These are phyloP conservation scores for Rhipidocladum racemiflorum DNA, from an alignment of 176 grass and related monocot species.

Conservation along the genomic window DNA sequence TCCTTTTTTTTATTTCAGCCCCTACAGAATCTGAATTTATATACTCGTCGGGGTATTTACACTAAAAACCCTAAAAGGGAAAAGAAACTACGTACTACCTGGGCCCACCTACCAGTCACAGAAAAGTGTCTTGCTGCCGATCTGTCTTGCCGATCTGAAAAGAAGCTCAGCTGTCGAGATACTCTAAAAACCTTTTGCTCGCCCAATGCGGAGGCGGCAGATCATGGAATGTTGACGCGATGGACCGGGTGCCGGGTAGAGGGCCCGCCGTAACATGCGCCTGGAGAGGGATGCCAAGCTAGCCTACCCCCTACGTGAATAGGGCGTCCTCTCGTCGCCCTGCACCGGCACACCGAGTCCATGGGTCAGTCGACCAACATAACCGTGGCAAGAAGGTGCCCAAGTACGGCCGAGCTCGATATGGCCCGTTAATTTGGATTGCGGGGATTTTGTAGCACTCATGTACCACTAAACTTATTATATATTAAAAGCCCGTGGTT, in stretches of 20 bases:
- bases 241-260: background rate
- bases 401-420: background rate
- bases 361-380: background rate
- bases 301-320: background rate
- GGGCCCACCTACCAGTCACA: too few species aligned
- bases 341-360: background rate
- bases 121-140: background rate
- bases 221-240: background rate
- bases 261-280: background rate
- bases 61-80: too few species aligned
- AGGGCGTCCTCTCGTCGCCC: background rate
- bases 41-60: too few species aligned
- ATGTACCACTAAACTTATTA: too few species aligned
- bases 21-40: too few species aligned
- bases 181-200: background rate
- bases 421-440: background rate
- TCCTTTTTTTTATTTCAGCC: too few species aligned
- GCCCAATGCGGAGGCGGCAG: background rate
- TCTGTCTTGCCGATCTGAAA: background rate
- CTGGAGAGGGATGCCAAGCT: background rate
- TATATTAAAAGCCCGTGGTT: too few species aligned
- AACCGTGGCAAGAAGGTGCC: background rate
- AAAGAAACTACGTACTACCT: too few species aligned
- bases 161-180: background rate
- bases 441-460: background rate